Conservation (phyloP, 495 filamentous ascomycete genomes). For the Terfezia claveryi region DNA sequence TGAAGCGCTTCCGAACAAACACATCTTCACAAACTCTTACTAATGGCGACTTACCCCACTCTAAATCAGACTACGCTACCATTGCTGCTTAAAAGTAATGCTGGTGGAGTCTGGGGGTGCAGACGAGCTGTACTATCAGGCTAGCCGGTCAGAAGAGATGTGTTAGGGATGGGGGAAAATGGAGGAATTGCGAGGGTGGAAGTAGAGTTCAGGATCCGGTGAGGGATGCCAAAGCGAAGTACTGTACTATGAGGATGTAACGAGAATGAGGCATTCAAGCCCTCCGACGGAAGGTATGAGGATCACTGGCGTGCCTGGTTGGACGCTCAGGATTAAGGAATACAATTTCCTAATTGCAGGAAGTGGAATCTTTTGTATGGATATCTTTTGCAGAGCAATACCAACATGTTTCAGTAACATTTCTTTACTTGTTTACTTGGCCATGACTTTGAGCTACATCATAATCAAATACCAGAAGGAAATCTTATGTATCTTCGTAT, state of each 20-base stretch:
- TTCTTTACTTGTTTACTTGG: not conserved
- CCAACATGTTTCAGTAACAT: not conserved
- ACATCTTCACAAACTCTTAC: no score
- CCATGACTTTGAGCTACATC: no score
- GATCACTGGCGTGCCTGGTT: not conserved
- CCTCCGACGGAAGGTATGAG: not conserved
- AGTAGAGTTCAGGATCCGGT: not conserved
- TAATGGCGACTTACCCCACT: no score
- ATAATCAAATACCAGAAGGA: no score
- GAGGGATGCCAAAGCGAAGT: not conserved
- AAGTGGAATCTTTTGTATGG: not conserved
- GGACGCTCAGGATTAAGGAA: not conserved
- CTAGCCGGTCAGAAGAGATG: conserved; percentile 7
- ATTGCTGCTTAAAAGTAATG: no score
- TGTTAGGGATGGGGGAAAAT: conserved; percentile 1
- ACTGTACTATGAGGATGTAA: not conserved
- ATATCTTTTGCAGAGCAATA: not conserved
- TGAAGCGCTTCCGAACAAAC: no score
- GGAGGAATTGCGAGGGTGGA: conserved; percentile 2
- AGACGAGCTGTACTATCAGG: not conserved
- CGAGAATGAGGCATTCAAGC: not conserved
- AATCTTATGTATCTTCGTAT: no score
- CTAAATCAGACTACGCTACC: no score
- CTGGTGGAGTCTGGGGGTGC: not conserved
- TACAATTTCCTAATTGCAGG: not conserved